phyloP scores from a whole-genome alignment of 2,329 filamentous ascomycete species.

The Chaetomium strumarium region DNA sequence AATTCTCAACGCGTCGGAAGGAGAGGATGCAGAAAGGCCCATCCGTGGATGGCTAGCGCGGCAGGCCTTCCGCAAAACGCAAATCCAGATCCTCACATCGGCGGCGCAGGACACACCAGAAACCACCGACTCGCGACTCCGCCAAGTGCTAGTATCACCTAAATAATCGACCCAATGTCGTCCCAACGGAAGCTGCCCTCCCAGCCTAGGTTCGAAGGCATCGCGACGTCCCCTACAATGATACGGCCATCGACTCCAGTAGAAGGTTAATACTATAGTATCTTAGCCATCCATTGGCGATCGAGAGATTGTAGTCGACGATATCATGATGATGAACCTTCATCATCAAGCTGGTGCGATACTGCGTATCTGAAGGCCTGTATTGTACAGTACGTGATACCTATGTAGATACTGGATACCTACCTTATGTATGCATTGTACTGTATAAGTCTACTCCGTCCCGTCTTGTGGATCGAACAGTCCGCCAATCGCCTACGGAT shows the following conservation, averaged over 20 bases:
- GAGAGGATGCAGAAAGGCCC: background rate
- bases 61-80: slow-evolving; percentile 2
- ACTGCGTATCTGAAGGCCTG: no score
- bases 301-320: background rate
- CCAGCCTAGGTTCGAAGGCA: background rate
- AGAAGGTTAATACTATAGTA: background rate
- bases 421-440: no score
- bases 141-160: background rate
- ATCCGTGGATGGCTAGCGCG: slow-evolving; percentile 15
- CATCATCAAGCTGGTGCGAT: background rate
- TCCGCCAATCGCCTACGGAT: slow-evolving; percentile 5
- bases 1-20: slow-evolving; percentile 26
- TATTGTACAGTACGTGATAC: no score
- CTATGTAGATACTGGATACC: no score
- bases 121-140: background rate
- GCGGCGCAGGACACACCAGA: background rate
- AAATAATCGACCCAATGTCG: background rate
- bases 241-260: background rate
- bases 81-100: background rate
- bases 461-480: background rate
- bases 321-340: background rate
- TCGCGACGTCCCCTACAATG: slow-evolving; percentile 1
- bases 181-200: background rate
- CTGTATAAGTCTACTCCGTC: no score
- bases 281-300: background rate